These are phyloP conservation scores for Oryza australiensis DNA, from an alignment of 176 grass and related monocot genomes.

Conservation along the genomic window DNA sequence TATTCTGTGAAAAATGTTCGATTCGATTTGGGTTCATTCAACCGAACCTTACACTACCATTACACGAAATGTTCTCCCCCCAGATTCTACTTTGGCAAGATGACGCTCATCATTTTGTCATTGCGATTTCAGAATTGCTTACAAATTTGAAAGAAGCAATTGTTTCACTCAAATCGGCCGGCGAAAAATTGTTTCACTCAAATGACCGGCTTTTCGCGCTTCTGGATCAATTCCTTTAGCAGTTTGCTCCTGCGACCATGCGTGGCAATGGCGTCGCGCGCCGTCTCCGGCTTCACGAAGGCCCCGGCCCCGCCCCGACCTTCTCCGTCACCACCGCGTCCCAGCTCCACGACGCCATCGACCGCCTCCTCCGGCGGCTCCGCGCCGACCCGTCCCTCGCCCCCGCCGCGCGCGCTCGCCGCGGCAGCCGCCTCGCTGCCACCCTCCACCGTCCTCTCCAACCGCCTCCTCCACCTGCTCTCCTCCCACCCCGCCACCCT, in stretches of 20 bases:
- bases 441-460: slow-evolving; percentile 48
- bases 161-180: neutral
- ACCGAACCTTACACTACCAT: neutral
- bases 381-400: slow-evolving; percentile 41
- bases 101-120: neutral
- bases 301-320: slow-evolving; percentile 45
- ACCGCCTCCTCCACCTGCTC: slow-evolving; percentile 69
- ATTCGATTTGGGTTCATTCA: slow-evolving; percentile 20
- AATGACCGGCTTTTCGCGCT: neutral
- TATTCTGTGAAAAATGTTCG: slow-evolving; percentile 31
- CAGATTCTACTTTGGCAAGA: neutral
- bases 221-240: too few species aligned
- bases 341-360: slow-evolving; percentile 59
- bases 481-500: slow-evolving; percentile 46
- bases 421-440: slow-evolving; percentile 44
- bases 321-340: slow-evolving; percentile 48
- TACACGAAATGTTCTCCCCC: neutral
- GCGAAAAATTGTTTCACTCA: neutral
- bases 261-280: neutral
- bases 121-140: neutral
- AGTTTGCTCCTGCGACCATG: slow-evolving; percentile 2
- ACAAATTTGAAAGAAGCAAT: neutral
- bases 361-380: slow-evolving; percentile 51
- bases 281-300: slow-evolving; percentile 9
- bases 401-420: slow-evolving; percentile 44